These are phyloP conservation scores for Salvia hispanica DNA, from an alignment of 257 asterid genomes.

Conservation along the genomic window DNA sequence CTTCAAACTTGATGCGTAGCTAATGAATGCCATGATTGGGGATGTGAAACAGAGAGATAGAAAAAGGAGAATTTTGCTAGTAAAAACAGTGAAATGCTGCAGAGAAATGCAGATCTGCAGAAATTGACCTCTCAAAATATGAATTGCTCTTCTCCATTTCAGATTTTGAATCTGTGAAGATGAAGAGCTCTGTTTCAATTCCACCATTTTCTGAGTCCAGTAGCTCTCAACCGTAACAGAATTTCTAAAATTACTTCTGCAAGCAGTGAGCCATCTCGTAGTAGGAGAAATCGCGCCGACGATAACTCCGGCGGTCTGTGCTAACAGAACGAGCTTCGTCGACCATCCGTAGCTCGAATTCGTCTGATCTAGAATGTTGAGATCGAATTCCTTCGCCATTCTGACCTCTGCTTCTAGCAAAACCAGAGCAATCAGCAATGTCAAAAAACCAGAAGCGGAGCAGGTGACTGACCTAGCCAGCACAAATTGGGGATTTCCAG, in stretches of 20 bases:
- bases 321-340: slow-evolving; percentile 30
- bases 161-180: slow-evolving; percentile 35
- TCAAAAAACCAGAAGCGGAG: slow-evolving; percentile 35
- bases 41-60: slow-evolving; percentile 29
- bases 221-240: slow-evolving; percentile 35
- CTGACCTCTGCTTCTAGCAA: slow-evolving; percentile 37
- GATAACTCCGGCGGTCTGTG: slow-evolving; percentile 38
- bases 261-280: slow-evolving; percentile 34
- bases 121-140: slow-evolving; percentile 31
- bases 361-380: neutral
- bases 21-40: slow-evolving; percentile 29
- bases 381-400: neutral
- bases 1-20: slow-evolving; percentile 25
- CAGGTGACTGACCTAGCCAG: slow-evolving; percentile 47
- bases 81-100: slow-evolving; percentile 39
- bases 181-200: slow-evolving; percentile 47
- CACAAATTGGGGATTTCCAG: slow-evolving; percentile 50
- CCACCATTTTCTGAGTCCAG: slow-evolving; percentile 46
- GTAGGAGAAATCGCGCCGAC: slow-evolving; percentile 47
- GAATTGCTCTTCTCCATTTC: slow-evolving; percentile 41
- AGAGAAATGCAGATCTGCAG: slow-evolving; percentile 34
- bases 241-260: neutral
- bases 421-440: slow-evolving; percentile 32
- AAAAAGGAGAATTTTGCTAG: slow-evolving; percentile 37
- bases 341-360: slow-evolving; percentile 45